Evolutionary conservation across 164 flowering plant genomes (phyloP).

Genomic region (Nymphaea colorata): DNA sequence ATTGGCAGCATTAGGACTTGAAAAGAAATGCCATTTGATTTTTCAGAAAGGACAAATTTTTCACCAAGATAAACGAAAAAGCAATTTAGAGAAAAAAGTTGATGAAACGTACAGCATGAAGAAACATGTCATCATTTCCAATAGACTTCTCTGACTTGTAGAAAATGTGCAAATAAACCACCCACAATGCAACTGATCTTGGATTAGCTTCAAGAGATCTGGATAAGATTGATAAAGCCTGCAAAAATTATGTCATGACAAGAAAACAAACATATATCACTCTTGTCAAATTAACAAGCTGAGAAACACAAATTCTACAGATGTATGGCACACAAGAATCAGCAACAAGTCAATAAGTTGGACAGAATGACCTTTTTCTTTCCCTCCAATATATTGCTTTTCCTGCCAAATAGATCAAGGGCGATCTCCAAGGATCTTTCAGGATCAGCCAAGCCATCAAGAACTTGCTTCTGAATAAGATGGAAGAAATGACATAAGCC

Average conservation of each 20-base stretch:
- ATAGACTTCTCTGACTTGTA: slow-evolving; percentile 26
- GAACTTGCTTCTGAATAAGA: slow-evolving; percentile 25
- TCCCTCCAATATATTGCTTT: slow-evolving; percentile 30
- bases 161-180: slow-evolving; percentile 56
- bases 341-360: neutral
- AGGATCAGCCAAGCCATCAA: slow-evolving; percentile 25
- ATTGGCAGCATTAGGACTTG: too few species aligned
- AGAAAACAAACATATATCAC: neutral
- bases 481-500: too few species aligned
- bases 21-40: too few species aligned
- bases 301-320: neutral
- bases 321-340: neutral
- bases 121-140: slow-evolving; percentile 71
- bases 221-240: slow-evolving; percentile 60
- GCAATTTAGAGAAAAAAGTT: neutral
- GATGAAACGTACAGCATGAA: slow-evolving; percentile 50
- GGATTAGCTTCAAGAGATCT: slow-evolving; percentile 64
- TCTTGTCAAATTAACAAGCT: neutral
- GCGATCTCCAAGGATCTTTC: slow-evolving; percentile 56
- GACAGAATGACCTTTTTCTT: slow-evolving; percentile 43
- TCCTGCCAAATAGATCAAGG: slow-evolving; percentile 38
- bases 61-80: too few species aligned
- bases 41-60: too few species aligned
- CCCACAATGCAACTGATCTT: slow-evolving; percentile 54
- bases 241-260: slow-evolving; percentile 9